These are phyloP conservation scores for Macrocybe gigantea DNA, from an alignment of 768 basidiomycete genomes.

Conservation along the genomic window DNA sequence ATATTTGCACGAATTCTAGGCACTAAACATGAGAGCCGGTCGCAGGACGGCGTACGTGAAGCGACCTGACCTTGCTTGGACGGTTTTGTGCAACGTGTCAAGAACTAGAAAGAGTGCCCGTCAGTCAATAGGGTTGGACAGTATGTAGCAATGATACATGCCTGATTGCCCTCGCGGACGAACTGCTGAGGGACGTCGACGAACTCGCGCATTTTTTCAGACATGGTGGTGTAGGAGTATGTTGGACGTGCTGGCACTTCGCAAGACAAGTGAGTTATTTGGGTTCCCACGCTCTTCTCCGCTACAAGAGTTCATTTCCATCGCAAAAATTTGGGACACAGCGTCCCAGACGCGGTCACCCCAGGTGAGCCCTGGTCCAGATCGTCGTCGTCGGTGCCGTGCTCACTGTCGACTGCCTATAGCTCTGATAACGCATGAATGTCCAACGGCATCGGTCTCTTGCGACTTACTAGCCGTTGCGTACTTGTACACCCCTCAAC, in stretches of 20 bases:
- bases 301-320: conserved; percentile 22
- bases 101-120: conserved; percentile 53
- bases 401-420: conserved; percentile 4
- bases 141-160: conserved; percentile 25
- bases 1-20: conserved; percentile 91
- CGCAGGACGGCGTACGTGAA: background rate
- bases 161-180: conserved; percentile 89
- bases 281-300: conserved; percentile 25
- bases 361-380: conserved; percentile 4
- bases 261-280: conserved; percentile 10
- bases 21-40: conserved; percentile 1
- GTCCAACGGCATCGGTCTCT: conserved; percentile 43
- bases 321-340: conserved; percentile 12
- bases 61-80: conserved; percentile 77
- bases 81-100: conserved; percentile 97
- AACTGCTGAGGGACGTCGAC: conserved; percentile 90
- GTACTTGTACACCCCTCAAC: conserved; percentile 8
- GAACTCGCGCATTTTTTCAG: conserved; percentile 88
- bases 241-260: conserved; percentile 12
- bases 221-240: conserved; percentile 49
- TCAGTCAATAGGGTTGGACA: conserved; percentile 4
- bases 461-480: conserved; percentile 26
- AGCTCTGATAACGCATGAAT: conserved; percentile 51
- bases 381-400: background rate
- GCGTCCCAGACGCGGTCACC: too few species aligned